These are phyloP conservation scores for Durotheca rogersii DNA, from an alignment of 495 filamentous ascomycete genomes.

Conservation along the genomic window DNA sequence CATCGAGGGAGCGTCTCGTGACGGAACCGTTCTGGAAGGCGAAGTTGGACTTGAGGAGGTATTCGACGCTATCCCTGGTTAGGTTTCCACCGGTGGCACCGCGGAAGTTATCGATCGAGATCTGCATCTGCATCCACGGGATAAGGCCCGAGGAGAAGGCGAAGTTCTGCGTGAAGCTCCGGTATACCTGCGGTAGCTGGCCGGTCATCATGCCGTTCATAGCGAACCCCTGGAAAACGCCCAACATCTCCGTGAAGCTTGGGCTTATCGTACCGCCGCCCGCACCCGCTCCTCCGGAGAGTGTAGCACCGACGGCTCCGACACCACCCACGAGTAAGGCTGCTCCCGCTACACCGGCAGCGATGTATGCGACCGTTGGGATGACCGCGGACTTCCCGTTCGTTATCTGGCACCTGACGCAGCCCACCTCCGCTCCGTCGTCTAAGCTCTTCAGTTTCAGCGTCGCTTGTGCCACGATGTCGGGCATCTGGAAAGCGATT, in stretches of 20 bases:
- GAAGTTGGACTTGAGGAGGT: constrained; percentile 70
- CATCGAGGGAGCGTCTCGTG: constrained; percentile 57
- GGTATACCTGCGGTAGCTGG: constrained; percentile 80
- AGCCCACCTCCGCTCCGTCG: constrained; percentile 66
- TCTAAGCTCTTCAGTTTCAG: constrained; percentile 68
- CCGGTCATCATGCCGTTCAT: constrained; percentile 95
- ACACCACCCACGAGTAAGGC: constrained; percentile 74
- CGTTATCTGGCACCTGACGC: constrained; percentile 74
- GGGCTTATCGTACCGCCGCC: constrained; percentile 64
- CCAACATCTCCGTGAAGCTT: constrained; percentile 81
- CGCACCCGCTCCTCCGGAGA: constrained; percentile 48
- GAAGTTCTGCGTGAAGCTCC: constrained; percentile 88
- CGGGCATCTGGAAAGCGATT: constrained; percentile 88
- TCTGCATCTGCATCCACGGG: constrained; percentile 76
- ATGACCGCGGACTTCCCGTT: constrained; percentile 83
- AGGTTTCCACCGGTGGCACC: constrained; percentile 80
- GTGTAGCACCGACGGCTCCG: constrained; percentile 65
- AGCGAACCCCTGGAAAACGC: constrained; percentile 90
- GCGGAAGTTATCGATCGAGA: constrained; percentile 83
- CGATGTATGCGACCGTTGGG: constrained; percentile 78
- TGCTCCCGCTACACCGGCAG: constrained; percentile 82
- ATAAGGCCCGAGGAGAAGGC: constrained; percentile 86
- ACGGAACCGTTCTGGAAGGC: constrained; percentile 51
- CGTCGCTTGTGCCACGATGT: constrained; percentile 85
- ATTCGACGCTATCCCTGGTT: constrained; percentile 72